A percentile compares a stretch with the other conserved stretches of the same genome.
Conservation (phyloP, 257 asterid genomes). For the Asclepias syriaca region DNA sequence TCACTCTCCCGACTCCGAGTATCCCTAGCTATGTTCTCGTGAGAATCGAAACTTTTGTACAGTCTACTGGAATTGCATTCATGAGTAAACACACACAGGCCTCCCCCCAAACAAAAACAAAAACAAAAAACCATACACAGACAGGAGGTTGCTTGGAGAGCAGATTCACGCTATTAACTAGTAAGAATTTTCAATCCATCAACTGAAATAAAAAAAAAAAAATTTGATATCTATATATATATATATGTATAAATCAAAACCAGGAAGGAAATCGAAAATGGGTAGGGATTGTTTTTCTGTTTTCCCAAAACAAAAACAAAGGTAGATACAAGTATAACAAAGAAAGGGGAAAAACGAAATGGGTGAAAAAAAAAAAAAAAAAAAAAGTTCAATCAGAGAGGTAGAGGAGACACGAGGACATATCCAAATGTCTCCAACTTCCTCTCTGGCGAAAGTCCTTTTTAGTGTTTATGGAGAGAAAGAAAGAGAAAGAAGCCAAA, state of each 20-base stretch:
- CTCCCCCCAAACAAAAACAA: too few relatives aligned
- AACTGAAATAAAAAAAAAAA: background rate
- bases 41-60: background rate
- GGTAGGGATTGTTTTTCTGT: background rate
- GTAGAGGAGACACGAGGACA: conserved; percentile 87
- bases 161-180: background rate
- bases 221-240: background rate
- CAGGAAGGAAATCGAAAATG: background rate
- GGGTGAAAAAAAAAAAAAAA: background rate
- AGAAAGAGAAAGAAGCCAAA: conserved; percentile 22
- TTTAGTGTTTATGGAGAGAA: conserved; percentile 19
- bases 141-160: background rate
- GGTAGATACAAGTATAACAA: conserved; percentile 1
- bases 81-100: background rate
- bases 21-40: background rate
- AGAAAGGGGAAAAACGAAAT: background rate
- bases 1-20: background rate
- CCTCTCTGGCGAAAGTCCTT: conserved; percentile 42
- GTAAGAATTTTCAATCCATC: background rate
- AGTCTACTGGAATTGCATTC: background rate
- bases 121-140: background rate
- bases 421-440: conserved; percentile 75
- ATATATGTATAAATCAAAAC: too few relatives aligned
- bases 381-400: conserved; percentile 41
- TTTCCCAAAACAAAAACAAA: background rate